Evolutionary conservation across 1,139 yeast genomes (phyloP).

Genomic region (Pichia terricola): DNA sequence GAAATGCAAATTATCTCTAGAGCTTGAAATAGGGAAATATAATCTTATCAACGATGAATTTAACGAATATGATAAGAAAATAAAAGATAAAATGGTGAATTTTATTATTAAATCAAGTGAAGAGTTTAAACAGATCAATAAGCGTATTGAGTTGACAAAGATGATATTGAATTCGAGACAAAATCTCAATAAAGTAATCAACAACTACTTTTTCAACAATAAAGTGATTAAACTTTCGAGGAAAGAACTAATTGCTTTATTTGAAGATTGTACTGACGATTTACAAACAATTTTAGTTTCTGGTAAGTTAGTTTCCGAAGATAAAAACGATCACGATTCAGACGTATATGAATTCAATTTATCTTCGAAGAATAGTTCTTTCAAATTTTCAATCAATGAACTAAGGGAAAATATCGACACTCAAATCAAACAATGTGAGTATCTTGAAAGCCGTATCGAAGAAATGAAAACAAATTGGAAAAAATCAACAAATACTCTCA

Average conservation of each 20-base stretch:
- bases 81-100: conserved; percentile 13
- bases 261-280: conserved; percentile 20
- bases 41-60: conserved; percentile 10
- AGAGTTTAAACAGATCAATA: conserved; percentile 14
- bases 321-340: conserved; percentile 10
- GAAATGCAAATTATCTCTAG: conserved; percentile 13
- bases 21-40: conserved; percentile 15
- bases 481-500: conserved; percentile 4
- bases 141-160: conserved; percentile 15
- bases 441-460: conserved; percentile 14
- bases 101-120: conserved; percentile 15
- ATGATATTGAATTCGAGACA: conserved; percentile 17
- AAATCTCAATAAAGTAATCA: conserved; percentile 17
- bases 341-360: conserved; percentile 18
- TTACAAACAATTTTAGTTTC: conserved; percentile 16
- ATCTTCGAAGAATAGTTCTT: conserved; percentile 11
- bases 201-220: conserved; percentile 15
- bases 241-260: conserved; percentile 18
- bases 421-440: conserved; percentile 22
- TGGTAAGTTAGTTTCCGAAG: conserved; percentile 16
- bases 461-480: conserved; percentile 19
- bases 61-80: conserved; percentile 13
- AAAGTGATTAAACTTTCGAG: conserved; percentile 18
- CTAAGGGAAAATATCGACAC: conserved; percentile 15
- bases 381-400: conserved; percentile 17